phyloP scores from a whole-genome alignment of 1,284 basidiomycete genomes.

The Pholiota adiposa region DNA sequence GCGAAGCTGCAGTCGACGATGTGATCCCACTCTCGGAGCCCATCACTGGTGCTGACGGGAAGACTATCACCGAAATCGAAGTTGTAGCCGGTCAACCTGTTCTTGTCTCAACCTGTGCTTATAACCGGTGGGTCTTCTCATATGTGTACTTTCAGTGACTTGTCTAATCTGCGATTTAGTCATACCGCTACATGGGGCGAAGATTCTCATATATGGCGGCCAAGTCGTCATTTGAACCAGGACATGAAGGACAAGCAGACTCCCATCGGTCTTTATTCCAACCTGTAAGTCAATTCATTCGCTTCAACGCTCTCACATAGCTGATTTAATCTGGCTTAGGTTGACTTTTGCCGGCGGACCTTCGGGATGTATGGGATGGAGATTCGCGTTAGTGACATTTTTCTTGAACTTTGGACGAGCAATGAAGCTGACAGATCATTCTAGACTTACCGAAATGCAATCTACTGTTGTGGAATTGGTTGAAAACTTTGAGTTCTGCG shows the following conservation, averaged over 20 bases:
- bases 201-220: conserved; percentile 18
- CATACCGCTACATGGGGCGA: conserved; percentile 9
- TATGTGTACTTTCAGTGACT: neutral
- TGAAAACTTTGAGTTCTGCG: conserved; percentile 15
- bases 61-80: conserved; percentile 11
- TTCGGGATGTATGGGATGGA: conserved; percentile 15
- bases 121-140: conserved; percentile 7
- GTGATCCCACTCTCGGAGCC: conserved; percentile 13
- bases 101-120: conserved; percentile 12
- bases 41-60: conserved; percentile 12
- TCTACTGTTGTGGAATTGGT: conserved; percentile 12
- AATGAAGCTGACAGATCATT: neutral
- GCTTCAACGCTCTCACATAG: neutral
- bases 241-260: conserved; percentile 14
- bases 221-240: conserved; percentile 13
- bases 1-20: conserved; percentile 24
- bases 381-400: conserved; percentile 13
- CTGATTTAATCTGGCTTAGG: neutral
- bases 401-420: neutral
- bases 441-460: conserved; percentile 13
- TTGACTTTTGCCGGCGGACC: conserved; percentile 14
- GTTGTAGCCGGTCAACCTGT: conserved; percentile 11
- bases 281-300: neutral
- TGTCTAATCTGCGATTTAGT: neutral
- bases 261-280: conserved; percentile 14